Evolutionary conservation across 345 rosid genomes (phyloP).

Genomic region (Cardamine occulta): DNA sequence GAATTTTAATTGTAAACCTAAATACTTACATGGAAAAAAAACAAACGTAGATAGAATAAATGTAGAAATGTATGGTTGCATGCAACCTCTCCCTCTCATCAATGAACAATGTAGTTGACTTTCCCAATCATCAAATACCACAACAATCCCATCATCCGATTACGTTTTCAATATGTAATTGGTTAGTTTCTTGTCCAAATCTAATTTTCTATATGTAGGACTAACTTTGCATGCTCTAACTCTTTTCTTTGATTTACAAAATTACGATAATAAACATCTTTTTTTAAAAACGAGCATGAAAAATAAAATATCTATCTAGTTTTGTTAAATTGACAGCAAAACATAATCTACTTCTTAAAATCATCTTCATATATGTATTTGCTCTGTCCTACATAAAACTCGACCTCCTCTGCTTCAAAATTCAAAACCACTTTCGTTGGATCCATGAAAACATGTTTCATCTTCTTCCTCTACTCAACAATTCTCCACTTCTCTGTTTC

Average conservation of each 20-base stretch:
- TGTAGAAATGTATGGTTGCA: slow-evolving; percentile 26
- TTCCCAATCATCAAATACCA: slow-evolving; percentile 5
- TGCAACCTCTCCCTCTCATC: slow-evolving; percentile 33
- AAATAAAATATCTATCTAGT: slow-evolving; percentile 7
- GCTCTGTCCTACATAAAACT: slow-evolving; percentile 21
- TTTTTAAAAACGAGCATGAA: not conserved
- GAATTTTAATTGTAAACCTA: not conserved
- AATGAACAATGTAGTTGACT: slow-evolving; percentile 34
- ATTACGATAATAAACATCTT: not conserved
- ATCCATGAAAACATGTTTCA: slow-evolving; percentile 30
- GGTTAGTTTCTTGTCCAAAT: slow-evolving; percentile 27
- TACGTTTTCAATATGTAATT: slow-evolving; percentile 8
- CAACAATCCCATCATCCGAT: not conserved
- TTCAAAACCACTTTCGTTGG: slow-evolving; percentile 30
- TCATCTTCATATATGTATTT: not conserved
- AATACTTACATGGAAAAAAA: not conserved
- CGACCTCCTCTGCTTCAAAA: slow-evolving; percentile 17
- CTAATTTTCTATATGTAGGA: not conserved
- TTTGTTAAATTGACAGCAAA: not conserved
- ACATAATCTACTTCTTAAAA: not conserved
- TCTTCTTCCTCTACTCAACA: slow-evolving; percentile 38
- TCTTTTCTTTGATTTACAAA: not conserved
- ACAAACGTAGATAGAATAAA: slow-evolving; percentile 2
- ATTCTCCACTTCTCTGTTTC: slow-evolving; percentile 32
- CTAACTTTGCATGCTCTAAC: slow-evolving; percentile 8